A percentile compares a stretch with the other conserved stretches of the same genome.
Conservation (phyloP, 257 asterid genomes). For the Osmanthus fragrans region DNA sequence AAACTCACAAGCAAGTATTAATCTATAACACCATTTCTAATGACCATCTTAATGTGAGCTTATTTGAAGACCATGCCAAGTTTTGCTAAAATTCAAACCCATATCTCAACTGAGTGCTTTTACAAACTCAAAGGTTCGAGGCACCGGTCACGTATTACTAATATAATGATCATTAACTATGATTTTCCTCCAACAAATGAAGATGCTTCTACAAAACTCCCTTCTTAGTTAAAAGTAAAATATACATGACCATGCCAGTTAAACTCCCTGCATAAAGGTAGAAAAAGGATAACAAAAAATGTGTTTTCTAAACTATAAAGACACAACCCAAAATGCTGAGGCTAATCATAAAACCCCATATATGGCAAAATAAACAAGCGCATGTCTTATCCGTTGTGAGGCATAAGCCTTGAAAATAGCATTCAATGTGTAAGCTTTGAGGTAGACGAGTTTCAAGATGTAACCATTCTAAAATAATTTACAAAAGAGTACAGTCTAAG, state of each 20-base stretch:
- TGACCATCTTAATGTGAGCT: neutral
- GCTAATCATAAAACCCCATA: neutral
- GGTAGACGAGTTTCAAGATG: neutral
- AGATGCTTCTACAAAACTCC: neutral
- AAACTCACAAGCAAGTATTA: neutral
- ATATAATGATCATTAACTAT: neutral
- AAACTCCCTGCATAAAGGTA: neutral
- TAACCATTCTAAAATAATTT: neutral
- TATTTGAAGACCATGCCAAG: neutral
- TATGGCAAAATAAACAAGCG: neutral
- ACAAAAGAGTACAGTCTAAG: neutral
- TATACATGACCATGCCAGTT: neutral
- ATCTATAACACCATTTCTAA: neutral
- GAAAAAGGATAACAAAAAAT: neutral
- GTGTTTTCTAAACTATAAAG: too few relatives aligned
- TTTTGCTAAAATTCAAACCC: neutral
- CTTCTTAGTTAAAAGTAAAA: too few relatives aligned
- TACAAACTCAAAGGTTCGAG: too few relatives aligned
- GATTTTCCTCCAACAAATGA: neutral
- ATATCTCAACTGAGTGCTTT: neutral
- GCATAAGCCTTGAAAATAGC: neutral
- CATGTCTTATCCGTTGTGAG: neutral
- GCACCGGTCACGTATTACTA: too few relatives aligned
- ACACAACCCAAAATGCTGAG: neutral
- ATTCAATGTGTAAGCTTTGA: neutral